phyloP scores from a whole-genome alignment of 495 filamentous ascomycete genomes.

The Alectoria sarmentosa region DNA sequence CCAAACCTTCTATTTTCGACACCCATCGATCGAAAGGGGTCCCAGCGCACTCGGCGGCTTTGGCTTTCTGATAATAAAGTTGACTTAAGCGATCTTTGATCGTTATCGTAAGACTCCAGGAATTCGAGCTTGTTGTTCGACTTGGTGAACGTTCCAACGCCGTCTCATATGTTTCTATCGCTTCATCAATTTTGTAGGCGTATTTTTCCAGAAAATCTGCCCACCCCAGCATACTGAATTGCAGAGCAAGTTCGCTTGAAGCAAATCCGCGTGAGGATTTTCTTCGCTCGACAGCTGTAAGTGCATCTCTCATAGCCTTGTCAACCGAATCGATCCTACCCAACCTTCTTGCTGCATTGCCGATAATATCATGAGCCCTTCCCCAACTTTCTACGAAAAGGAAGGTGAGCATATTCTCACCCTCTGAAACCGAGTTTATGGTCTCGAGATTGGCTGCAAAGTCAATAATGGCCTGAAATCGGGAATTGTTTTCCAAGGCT shows the following conservation, averaged over 20 bases:
- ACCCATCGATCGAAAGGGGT: neutral
- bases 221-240: neutral
- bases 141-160: neutral
- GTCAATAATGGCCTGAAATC: neutral
- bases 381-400: neutral
- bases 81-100: neutral
- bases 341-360: neutral
- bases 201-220: neutral
- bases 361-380: neutral
- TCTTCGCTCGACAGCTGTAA: neutral
- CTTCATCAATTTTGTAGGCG: neutral
- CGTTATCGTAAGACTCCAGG: neutral
- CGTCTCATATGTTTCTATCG: neutral
- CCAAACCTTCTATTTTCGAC: neutral
- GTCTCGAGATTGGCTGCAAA: constrained; percentile 1
- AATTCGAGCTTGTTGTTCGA: neutral
- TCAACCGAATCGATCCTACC: neutral
- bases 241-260: neutral
- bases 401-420: neutral
- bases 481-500: neutral
- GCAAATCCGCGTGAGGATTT: neutral
- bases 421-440: neutral
- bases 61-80: constrained; percentile 7
- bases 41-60: neutral
- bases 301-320: neutral